These are phyloP conservation scores for Echinochloa phyllopogon DNA, from an alignment of 176 grass and related monocot genomes.

Conservation along the genomic window DNA sequence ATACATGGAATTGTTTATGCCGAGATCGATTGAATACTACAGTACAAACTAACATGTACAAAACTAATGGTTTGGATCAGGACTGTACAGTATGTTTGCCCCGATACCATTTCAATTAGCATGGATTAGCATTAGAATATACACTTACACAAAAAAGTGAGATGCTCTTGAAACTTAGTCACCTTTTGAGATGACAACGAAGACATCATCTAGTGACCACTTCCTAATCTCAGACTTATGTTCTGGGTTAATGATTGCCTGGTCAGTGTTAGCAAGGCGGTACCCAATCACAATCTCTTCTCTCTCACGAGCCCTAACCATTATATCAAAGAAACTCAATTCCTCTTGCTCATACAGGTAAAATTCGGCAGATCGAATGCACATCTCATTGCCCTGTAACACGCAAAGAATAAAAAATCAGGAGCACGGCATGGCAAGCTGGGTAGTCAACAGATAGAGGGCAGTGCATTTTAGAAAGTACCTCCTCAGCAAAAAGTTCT, in stretches of 20 bases:
- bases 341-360: slow-evolving; percentile 97
- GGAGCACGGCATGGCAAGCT: background rate
- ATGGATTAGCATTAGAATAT: slow-evolving; percentile 60
- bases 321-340: slow-evolving; percentile 94
- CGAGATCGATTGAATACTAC: background rate
- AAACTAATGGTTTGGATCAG: slow-evolving; percentile 6
- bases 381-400: slow-evolving; percentile 93
- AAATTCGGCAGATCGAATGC: slow-evolving; percentile 86
- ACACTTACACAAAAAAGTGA: slow-evolving; percentile 50
- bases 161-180: slow-evolving; percentile 55
- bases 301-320: slow-evolving; percentile 83
- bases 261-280: slow-evolving; percentile 70
- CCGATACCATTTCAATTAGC: slow-evolving; percentile 50
- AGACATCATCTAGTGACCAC: slow-evolving; percentile 96
- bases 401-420: slow-evolving; percentile 27
- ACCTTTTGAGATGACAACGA: slow-evolving; percentile 88
- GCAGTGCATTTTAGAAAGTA: slow-evolving; percentile 32
- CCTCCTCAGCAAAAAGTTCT: slow-evolving; percentile 96
- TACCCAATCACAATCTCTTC: slow-evolving; percentile 94
- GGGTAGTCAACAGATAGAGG: background rate
- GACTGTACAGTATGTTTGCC: slow-evolving; percentile 37
- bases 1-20: background rate
- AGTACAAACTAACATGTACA: slow-evolving; percentile 40
- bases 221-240: slow-evolving; percentile 72
- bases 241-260: slow-evolving; percentile 88